Base-by-base conservation (phyloP, 225 moss, liverwort and hornwort genomes). In the Bryoerythrophyllum caledonicum region DNA sequence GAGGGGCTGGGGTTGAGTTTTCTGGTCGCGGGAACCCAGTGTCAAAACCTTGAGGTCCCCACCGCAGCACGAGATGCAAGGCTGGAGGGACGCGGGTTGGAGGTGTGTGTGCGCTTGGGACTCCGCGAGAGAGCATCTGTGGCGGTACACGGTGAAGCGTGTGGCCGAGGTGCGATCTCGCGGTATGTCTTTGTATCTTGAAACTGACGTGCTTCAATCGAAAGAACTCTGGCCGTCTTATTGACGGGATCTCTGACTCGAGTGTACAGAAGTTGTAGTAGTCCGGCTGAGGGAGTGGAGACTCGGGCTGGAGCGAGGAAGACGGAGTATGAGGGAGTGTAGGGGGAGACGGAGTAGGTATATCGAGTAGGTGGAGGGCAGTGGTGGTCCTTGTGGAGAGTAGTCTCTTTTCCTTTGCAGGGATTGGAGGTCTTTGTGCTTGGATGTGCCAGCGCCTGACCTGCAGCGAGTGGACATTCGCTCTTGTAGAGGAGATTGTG, bases 171-270 rank as follows among this genome's bases (percentile, higher is more conserved):
- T 41, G 74, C 59, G 44, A 52, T 75, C 71, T 54, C 59, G 44
- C 59, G 19, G 67, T 74, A 75, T 26, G 67, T 75, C 75, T 75
- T 79, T 83, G 82, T 83, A 75, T 83, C 79, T 71, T 71, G 71
- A n/a, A 38, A 49, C 65, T 70, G 74, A 65, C 40, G 60, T 65
- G 75, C 49, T 58, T 67, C 74, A 75, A 65, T 71, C 41, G 63
- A 74, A 79, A 66, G 60, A 53, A 60, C 19, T 43, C 54, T 3
- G 59, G 64, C 41, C 35, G 26, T 24, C 55, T 38, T 24, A 57
- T 58, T 70, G 64, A 16, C 51, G 32, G 38, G 70, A 70, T 67
- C 58, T 72, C 25, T 80, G 62, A 53, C 34, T 76, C 67, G 19
- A 78, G 70, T 63, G 74, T 78, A 57, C 70, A 74, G 78, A 73